These are phyloP conservation scores for Apiospora kogelbergensis DNA, from an alignment of 2,329 filamentous ascomycete genomes.

Conservation along the genomic window DNA sequence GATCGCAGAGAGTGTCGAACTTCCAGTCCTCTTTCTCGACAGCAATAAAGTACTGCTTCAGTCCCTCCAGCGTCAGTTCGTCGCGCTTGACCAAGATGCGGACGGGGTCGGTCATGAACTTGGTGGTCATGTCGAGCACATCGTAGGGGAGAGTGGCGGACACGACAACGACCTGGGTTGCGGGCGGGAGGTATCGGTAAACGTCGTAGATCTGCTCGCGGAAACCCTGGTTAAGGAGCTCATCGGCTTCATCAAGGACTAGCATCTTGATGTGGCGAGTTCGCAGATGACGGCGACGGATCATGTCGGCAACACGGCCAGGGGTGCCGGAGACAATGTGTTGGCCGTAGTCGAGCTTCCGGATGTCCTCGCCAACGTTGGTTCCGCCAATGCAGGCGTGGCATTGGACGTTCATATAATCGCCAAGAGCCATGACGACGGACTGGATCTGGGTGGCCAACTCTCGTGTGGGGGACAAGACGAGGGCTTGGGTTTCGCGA, in stretches of 20 bases:
- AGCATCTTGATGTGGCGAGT: slow-evolving; percentile 74
- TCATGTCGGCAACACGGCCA: slow-evolving; percentile 86
- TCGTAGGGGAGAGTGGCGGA: slow-evolving; percentile 98
- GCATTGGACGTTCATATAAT: slow-evolving; percentile 99
- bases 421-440: slow-evolving; percentile 98
- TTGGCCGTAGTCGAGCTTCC: slow-evolving; percentile 83
- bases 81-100: slow-evolving; percentile 99
- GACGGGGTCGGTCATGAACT: slow-evolving; percentile 98
- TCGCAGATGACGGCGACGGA: slow-evolving; percentile 75
- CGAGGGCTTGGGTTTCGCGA: slow-evolving; percentile 89
- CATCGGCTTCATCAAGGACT: slow-evolving; percentile 97
- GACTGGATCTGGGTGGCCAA: slow-evolving; percentile 97
- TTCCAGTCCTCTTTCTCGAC: slow-evolving; percentile 85
- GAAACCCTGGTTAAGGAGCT: slow-evolving; percentile 99
- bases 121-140: slow-evolving; percentile 97
- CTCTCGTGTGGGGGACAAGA: slow-evolving; percentile 92
- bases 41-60: slow-evolving; percentile 98
- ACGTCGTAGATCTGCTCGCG: slow-evolving; percentile 99
- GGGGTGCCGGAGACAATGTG: slow-evolving; percentile 97
- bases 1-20: slow-evolving; percentile 90
- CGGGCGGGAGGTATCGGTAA: slow-evolving; percentile 91
- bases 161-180: slow-evolving; percentile 99
- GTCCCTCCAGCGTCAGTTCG: slow-evolving; percentile 88
- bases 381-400: slow-evolving; percentile 92
- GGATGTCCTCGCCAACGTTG: slow-evolving; percentile 9